Base-by-base conservation (phyloP, 768 basidiomycete genomes). In the Rhizopogon vulgaris region DNA sequence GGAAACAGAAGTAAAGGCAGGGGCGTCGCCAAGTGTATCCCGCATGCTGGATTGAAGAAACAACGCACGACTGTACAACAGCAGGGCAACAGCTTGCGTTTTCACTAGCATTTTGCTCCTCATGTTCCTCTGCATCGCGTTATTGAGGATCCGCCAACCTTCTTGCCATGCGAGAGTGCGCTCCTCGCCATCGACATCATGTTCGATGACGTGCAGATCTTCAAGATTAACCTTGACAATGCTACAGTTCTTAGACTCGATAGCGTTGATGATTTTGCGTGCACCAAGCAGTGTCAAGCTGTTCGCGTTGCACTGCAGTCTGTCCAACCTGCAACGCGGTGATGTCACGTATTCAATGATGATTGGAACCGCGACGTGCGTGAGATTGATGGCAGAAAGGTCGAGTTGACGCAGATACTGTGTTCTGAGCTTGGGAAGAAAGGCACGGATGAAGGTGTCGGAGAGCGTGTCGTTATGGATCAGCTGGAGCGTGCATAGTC, bases 271-370 rank as follows among this genome's bases (percentile, higher is more conserved):
- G 39, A 87, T 76, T 14, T 61, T 60, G 34, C 63, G 64, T 15
- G 80, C 74, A 9, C 73, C 77, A 2, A 58, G 68, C 41, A 71
- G 62, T 4, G 78, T 78, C 7, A 87, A 63, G 27, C 66, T 63
- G 53, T 87, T 87, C 36, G 77, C 79, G 53, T 78, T 84, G 53
- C 78, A 74, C 49, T 74, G 76, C 38, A 86, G 67, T 3, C 69
- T 70, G 41, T 73, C 67, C 8, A 86, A 67, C 22, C 63, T 69
- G 55, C 82, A 82, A 17, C 72, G 73, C 9, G 71, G 63, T 14
- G 82, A 83, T 14, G 69, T 69, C 12, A 86, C 65, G 57, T 77
- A 87, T 15, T 70, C 67, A 12, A 71, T 54, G 46, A 87, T 72
- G 50, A 61, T 56, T 0, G 77, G 71, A 0, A 73, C 69, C 11